Conservation (phyloP, 495 filamentous ascomycete species). For the Pyronema domesticum region DNA sequence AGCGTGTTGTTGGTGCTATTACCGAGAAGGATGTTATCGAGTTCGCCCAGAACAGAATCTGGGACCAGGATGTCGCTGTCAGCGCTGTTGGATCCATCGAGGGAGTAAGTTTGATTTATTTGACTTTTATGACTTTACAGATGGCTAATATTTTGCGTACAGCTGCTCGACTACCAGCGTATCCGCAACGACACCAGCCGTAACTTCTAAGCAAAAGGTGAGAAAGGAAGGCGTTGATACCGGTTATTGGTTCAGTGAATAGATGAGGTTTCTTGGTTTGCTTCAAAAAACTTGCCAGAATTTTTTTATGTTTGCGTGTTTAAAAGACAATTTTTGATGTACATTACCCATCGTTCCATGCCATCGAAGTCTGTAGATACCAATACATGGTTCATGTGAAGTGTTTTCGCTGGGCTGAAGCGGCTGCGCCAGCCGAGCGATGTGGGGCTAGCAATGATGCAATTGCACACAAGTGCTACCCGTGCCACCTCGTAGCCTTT, state of each 20-base stretch:
- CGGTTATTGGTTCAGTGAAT: not conserved
- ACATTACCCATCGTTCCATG: not conserved
- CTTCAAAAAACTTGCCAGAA: not conserved
- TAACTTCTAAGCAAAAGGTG: conserved; percentile 32
- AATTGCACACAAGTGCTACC: too few relatives aligned
- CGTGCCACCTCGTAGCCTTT: too few relatives aligned
- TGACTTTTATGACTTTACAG: not conserved
- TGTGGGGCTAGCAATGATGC: too few relatives aligned
- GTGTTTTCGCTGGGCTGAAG: not conserved
- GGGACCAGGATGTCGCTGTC: conserved; percentile 93
- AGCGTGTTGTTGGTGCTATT: conserved; percentile 68
- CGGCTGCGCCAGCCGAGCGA: too few relatives aligned
- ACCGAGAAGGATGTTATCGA: conserved; percentile 94
- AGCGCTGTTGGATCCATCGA: conserved; percentile 84
- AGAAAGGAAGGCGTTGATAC: not conserved
- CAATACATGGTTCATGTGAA: too few relatives aligned
- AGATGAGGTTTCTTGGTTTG: conserved; percentile 1
- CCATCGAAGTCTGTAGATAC: too few relatives aligned
- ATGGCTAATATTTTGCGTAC: conserved; percentile 5
- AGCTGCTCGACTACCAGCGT: conserved; percentile 66
- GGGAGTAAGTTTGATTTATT: conserved; percentile 34
- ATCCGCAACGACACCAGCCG: conserved; percentile 80
- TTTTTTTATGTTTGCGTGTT: not conserved
- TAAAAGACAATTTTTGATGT: conserved; percentile 3
- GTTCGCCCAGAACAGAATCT: conserved; percentile 77